Evolutionary conservation across 805 yeast species (phyloP), one percentile per base, ranked within the genome.

Genomic region (Candida patagonica): DNA sequence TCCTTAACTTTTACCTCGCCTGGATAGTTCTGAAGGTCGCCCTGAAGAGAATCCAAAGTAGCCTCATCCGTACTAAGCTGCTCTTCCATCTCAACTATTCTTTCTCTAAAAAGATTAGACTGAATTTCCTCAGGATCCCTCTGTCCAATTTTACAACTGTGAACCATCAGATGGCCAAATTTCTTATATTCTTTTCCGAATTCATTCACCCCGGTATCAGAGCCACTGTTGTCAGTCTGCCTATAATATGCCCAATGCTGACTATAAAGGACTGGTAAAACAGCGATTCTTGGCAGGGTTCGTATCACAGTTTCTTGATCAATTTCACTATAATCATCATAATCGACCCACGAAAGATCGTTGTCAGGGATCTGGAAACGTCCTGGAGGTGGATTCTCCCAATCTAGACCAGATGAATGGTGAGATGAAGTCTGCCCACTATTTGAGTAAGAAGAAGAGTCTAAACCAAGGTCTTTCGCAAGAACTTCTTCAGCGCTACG

Each of bases 241-340:
- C 89, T 68, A 45, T 72, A 62, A 55, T 84, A 88, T 2, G 79
- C 66, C 54, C 87, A 79, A 32, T 74, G 63, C 4, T 89, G 83
- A 0, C 94, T 67, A 56, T 63, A 76, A 49, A 84, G 51, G 45
- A 87, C 59, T 2, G 94, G 89, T 31, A 63, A 53, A 2, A 80
- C 71, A 10, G 60, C 63, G 35, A 85, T 65, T 48, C 54, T 50
- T 2, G 66, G 57, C 26, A 55, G 21, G 17, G 50, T 45, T 16
- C 37, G 46, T 5, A 48, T 41, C 16, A 47, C 46, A 6, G 47
- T 37, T 10, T 49, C 48, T 26, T 52, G 50, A 43, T 80, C 83
- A 31, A 86, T 53, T 49, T 87, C 96, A 8, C 73, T 63, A 49
- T 73, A 87, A 55, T 87, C 96, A 42, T 81, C 80, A 17, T 66